Base-by-base conservation (phyloP, 1,284 basidiomycete species). In the Xerocomus nothofagi region DNA sequence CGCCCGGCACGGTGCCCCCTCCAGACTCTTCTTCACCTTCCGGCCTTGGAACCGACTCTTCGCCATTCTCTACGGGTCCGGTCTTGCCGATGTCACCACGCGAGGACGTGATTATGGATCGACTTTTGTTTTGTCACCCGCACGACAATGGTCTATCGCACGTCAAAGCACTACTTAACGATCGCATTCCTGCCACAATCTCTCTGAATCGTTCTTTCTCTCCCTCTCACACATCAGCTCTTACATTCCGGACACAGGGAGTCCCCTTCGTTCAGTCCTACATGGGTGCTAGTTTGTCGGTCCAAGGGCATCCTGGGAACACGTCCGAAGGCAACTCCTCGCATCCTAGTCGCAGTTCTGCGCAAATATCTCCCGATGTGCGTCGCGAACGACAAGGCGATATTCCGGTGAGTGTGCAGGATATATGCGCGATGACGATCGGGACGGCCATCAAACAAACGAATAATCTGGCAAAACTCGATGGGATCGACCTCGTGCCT, bases 1-100 rank as follows among this genome's bases (percentile, higher is more conserved):
- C 54, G 0, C 51, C 62, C 11, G 23, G 30, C 12, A n/a, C 33
- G 34, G 36, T 31, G 0, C 50, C 34, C n/a, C 61, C 62, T 46
- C 64, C 58, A 11, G 50, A 53, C 8, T 66, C 61, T 6, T 63
- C 64, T 11, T 66, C 62, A 3, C 60, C 62, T 33, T 14, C 43
- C 9, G 15, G 39, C 3, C 21, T 51, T 15, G 43, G 26, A 12
- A 6, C 17, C 1, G 40, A 46, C 27, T 46, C 34, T 2, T 50
- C 44, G 2, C 38, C 40, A 15, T 34, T 44, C 15, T 34, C 29
- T 34, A 38, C 39, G 23, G 33, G 37, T 21, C 12, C 6, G 11
- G 40, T 8, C 12, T 3, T 30, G 33, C 23, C 38, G n/a, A 29
- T 17, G 36, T 21, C 39, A 36, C 29, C 11, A 21, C 33, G 3